Base-by-base conservation (phyloP, 345 rosid species). In the Luvunga scandens region DNA sequence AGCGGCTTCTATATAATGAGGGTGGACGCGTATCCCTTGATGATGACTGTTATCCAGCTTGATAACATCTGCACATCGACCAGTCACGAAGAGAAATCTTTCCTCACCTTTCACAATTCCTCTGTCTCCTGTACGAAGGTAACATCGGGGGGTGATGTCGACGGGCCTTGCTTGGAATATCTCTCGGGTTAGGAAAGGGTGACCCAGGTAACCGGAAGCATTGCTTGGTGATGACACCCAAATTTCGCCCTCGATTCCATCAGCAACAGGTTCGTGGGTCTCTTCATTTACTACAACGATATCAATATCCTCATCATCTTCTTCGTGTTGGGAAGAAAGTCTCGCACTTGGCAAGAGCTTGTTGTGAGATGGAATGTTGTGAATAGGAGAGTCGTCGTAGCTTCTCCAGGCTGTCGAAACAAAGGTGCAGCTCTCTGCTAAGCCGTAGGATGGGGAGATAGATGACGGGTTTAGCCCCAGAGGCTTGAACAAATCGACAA, bases 181-280 rank as follows among this genome's bases (percentile, higher is more conserved):
- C 56, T 88, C 84, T 10, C 87, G 77, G 9, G 88, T 85, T 28
- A 85, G n/a, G 45, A 82, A 84, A 36, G 90, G 95, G 66, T 91
- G 88, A 79, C 81, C 81, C 1, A 91, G 85, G 78, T 88, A 89
- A 61, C 90, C 91, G 14, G 87, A 83, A 18, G 84, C 88, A 27
- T 89, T 91, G 85, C 92, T 91, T 0, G 95, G 89, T 55, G 95
- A 89, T 19, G 95, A 84, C 8, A 91, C 83, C 91, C 95, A 91
- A 71, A 89, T 87, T 82, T 89, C 95, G 1, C 92, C 93, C 66
- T 91, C 93, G 4, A 66, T 66, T 68, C 87, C 95, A 53, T 89
- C 95, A 8, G 68, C 76, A 28, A 88, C 89, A 21, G 72, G 83
- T 56, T 85, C 90, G 1, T 65, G 36, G 0, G 90, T 87, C 4